Conservation (phyloP, 2,329 filamentous ascomycete genomes). For the Didymella glomerata region DNA sequence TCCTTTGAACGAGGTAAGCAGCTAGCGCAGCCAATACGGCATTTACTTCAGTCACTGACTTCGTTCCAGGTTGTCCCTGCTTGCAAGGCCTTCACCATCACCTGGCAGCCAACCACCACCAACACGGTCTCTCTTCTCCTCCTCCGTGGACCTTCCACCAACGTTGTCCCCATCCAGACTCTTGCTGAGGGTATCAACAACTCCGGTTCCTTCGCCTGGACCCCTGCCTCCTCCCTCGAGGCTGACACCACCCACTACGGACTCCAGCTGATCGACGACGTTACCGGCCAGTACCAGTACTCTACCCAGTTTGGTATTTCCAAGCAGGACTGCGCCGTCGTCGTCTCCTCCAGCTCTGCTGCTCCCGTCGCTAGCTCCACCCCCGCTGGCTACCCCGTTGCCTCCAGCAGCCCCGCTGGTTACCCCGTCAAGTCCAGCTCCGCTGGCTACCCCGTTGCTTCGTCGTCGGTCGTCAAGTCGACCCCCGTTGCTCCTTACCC, state of each 20-base stretch:
- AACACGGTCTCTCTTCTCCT: conserved; percentile 66
- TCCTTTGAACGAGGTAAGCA: conserved; percentile 58
- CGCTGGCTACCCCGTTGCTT: conserved; percentile 33
- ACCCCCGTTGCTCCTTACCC: conserved; percentile 26
- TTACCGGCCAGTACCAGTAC: conserved; percentile 66
- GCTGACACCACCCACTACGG: conserved; percentile 64
- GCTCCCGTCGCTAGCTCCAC: conserved; percentile 29
- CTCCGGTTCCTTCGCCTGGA: conserved; percentile 65
- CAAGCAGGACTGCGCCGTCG: conserved; percentile 48
- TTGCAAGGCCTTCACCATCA: conserved; percentile 65
- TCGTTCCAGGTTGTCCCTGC: conserved; percentile 58
- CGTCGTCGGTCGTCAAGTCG: conserved; percentile 20
- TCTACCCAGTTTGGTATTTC: conserved; percentile 69
- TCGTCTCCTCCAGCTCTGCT: conserved; percentile 31
- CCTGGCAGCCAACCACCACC: conserved; percentile 61
- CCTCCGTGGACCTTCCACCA: conserved; percentile 65
- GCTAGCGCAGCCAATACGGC: not conserved
- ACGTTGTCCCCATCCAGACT: conserved; percentile 61
- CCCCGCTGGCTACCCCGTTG: conserved; percentile 17
- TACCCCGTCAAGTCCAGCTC: conserved; percentile 32
- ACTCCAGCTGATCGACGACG: conserved; percentile 68
- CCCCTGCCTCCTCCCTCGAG: conserved; percentile 59
- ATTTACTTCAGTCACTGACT: conserved; percentile 1
- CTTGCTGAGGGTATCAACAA: conserved; percentile 63
- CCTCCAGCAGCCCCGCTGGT: conserved; percentile 17